phyloP scores from a whole-genome alignment of 306 rosid genomes.

The Ziziphus jujuba region DNA sequence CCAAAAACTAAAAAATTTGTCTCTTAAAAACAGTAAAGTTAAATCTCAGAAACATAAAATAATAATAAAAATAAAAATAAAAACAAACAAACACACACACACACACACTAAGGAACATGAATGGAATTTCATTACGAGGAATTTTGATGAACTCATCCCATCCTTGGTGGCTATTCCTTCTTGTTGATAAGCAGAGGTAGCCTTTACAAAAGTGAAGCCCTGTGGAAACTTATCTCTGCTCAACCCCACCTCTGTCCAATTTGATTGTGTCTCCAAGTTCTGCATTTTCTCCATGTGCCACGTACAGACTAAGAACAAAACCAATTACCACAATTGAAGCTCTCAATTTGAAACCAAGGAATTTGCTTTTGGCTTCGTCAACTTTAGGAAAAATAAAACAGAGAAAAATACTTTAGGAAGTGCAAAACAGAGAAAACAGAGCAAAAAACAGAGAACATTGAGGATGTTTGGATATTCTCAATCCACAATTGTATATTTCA shows the following conservation, averaged over 20 bases:
- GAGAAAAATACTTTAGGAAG: too few species aligned
- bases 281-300: constrained; percentile 31
- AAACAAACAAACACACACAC: too few species aligned
- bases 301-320: constrained; percentile 21
- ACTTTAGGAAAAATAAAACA: too few species aligned
- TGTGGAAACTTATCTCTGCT: constrained; percentile 51
- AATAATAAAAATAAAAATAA: neutral
- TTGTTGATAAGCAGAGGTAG: constrained; percentile 84
- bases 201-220: constrained; percentile 79
- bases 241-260: constrained; percentile 56
- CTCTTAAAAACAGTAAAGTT: neutral
- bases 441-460: too few species aligned
- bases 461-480: too few species aligned
- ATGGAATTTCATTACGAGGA: constrained; percentile 44
- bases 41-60: too few species aligned
- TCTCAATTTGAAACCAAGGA: too few species aligned
- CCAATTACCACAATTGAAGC: neutral
- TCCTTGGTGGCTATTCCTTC: constrained; percentile 87
- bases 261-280: constrained; percentile 25
- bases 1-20: constrained; percentile 7
- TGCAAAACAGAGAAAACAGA: too few species aligned
- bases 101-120: too few species aligned
- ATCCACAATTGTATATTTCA: too few species aligned
- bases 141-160: constrained; percentile 64
- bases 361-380: too few species aligned